phyloP scores from a whole-genome alignment of 192 early-diverging fungal genomes.

The Umbelopsis isabellina region DNA sequence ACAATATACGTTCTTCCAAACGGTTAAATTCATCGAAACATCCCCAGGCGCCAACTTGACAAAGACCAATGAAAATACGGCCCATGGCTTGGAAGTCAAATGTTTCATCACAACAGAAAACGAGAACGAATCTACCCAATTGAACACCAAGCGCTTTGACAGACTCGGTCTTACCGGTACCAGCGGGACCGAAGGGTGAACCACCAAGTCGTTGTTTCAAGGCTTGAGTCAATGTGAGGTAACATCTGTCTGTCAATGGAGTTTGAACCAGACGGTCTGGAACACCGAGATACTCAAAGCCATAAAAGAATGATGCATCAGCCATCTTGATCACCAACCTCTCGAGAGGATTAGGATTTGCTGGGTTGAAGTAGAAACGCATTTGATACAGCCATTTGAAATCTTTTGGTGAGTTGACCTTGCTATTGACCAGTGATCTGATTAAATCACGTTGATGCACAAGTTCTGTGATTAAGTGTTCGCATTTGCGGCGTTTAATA shows the following conservation, averaged over 20 bases:
- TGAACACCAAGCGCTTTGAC: constrained; percentile 97
- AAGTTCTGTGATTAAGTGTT: constrained; percentile 98
- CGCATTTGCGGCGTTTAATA: constrained; percentile 91
- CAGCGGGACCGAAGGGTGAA: constrained; percentile 97
- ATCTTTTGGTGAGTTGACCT: constrained; percentile 64
- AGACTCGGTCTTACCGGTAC: constrained; percentile 99
- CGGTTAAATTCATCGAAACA: constrained; percentile 99
- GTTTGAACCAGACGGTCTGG: constrained; percentile 98
- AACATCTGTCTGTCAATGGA: constrained; percentile 98
- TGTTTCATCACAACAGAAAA: constrained; percentile 99
- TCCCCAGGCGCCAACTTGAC: constrained; percentile 99
- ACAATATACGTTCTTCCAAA: constrained; percentile 96
- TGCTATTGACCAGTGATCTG: constrained; percentile 60
- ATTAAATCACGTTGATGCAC: constrained; percentile 98
- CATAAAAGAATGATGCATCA: constrained; percentile 92
- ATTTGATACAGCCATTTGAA: constrained; percentile 98
- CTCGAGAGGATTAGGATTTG: constrained; percentile 66
- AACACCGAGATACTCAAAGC: constrained; percentile 98
- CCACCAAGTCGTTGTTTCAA: constrained; percentile 92
- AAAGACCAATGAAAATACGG: constrained; percentile 98
- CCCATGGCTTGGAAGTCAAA: constrained; percentile 99
- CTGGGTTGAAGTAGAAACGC: constrained; percentile 77
- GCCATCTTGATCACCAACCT: constrained; percentile 88
- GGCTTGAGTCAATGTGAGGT: constrained; percentile 97
- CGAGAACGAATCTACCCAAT: constrained; percentile 95